Conservation (phyloP, 106 monocot genomes). For the Ottelia alismoides region DNA sequence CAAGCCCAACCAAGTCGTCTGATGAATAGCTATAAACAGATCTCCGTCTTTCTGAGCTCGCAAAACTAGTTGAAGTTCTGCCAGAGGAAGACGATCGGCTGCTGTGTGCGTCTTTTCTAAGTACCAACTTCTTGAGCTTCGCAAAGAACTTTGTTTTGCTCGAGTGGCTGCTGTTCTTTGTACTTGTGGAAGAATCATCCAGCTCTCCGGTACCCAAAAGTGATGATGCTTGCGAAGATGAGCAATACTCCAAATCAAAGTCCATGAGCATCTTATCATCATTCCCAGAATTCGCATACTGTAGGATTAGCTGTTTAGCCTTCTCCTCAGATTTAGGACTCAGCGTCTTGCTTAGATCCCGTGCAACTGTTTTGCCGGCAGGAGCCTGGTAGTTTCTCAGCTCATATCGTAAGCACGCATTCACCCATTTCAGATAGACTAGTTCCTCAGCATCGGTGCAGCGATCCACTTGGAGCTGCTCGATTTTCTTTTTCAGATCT, state of each 20-base stretch:
- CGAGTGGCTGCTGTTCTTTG: background rate
- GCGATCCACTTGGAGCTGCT: constrained; percentile 11
- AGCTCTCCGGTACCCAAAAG: background rate
- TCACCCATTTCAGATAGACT: constrained; percentile 19
- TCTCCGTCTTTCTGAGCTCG: background rate
- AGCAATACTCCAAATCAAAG: background rate
- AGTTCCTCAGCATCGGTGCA: constrained; percentile 11
- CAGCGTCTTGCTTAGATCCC: constrained; percentile 3
- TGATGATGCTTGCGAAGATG: constrained; percentile 2
- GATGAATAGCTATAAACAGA: background rate
- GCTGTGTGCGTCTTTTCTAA: background rate
- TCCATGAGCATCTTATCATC: background rate
- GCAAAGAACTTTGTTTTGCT: constrained; percentile 3
- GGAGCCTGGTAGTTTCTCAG: constrained; percentile 14
- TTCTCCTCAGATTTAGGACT: constrained; percentile 9
- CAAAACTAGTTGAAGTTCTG: background rate
- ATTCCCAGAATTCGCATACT: constrained; percentile 3
- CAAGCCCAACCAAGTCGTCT: too few species aligned
- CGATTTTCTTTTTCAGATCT: constrained; percentile 12
- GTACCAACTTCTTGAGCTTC: background rate
- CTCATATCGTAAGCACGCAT: constrained; percentile 18
- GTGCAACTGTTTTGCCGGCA: constrained; percentile 4
- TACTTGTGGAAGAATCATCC: background rate
- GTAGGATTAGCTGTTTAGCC: constrained; percentile 11
- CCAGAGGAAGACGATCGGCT: background rate